Conservation (phyloP, 345 rosid genomes). For the Clausena lansium region DNA sequence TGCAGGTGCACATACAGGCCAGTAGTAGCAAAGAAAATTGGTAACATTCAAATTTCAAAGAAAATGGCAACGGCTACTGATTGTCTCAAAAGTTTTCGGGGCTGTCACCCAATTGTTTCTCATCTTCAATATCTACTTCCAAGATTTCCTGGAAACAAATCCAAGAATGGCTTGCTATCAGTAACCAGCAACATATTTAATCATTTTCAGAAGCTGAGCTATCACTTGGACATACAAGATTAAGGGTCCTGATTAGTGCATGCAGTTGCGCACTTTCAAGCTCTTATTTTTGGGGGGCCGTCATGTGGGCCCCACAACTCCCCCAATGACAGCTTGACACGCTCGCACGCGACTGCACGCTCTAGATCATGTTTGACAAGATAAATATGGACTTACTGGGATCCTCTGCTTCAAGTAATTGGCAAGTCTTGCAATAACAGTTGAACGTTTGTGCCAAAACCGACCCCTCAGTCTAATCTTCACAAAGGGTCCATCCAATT, state of each 20-base stretch:
- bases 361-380: too few species aligned
- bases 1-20: not conserved
- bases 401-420: constrained; percentile 91
- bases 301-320: too few species aligned
- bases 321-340: too few species aligned
- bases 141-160: constrained; percentile 51
- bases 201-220: not conserved
- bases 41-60: not conserved
- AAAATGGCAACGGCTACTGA: not conserved
- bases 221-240: too few species aligned
- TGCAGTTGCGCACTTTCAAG: too few species aligned
- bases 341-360: too few species aligned
- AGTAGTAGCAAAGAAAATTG: not conserved
- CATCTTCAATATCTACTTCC: constrained; percentile 89
- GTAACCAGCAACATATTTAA: not conserved
- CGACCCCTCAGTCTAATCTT: constrained; percentile 79
- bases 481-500: constrained; percentile 91
- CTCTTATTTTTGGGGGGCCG: too few species aligned
- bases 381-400: constrained; percentile 49
- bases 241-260: too few species aligned
- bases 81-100: constrained; percentile 69
- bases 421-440: constrained; percentile 73
- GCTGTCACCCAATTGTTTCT: constrained; percentile 86
- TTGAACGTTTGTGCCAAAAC: constrained; percentile 88
- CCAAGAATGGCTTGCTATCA: not conserved